A percentile compares a stretch with the other conserved stretches of the same genome.
These are phyloP conservation scores for Linnemannia hyalina DNA, from an alignment of 192 early-diverging fungal genomes.

Conservation along the genomic window DNA sequence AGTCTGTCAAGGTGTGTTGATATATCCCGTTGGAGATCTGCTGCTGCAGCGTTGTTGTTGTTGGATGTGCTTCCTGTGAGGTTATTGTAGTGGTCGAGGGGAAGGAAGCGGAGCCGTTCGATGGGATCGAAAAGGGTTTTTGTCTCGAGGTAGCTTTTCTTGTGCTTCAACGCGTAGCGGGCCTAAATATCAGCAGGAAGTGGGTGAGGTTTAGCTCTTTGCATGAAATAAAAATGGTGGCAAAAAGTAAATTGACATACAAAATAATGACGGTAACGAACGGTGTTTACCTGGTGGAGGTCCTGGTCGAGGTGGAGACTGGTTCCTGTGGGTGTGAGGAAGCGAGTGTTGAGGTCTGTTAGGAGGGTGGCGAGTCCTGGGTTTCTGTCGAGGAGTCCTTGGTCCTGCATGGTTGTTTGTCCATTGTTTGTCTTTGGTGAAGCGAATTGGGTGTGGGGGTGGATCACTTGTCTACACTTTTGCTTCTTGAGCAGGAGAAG, in stretches of 20 bases:
- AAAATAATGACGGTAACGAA: not conserved
- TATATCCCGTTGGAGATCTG: slow-evolving; percentile 32
- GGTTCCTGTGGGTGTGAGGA: slow-evolving; percentile 33
- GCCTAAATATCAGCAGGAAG: slow-evolving; percentile 18
- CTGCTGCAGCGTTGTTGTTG: not conserved
- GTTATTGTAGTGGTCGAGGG: slow-evolving; percentile 25
- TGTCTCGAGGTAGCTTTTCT: slow-evolving; percentile 32
- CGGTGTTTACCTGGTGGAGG: slow-evolving; percentile 12
- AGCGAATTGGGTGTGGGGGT: not conserved
- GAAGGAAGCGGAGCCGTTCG: slow-evolving; percentile 37
- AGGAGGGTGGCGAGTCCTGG: slow-evolving; percentile 28
- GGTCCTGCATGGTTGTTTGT: slow-evolving; percentile 19
- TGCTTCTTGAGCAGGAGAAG: too few species aligned
- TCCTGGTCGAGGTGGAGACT: slow-evolving; percentile 27
- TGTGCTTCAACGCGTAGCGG: slow-evolving; percentile 27
- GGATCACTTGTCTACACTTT: not conserved
- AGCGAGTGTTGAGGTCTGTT: slow-evolving; percentile 20
- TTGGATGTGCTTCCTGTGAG: too few species aligned
- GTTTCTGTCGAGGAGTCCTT: slow-evolving; percentile 5
- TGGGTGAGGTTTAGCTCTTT: not conserved
- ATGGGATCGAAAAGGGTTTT: slow-evolving; percentile 35
- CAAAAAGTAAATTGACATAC: too few species aligned
- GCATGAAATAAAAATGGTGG: not conserved
- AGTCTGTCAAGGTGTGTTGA: slow-evolving; percentile 34
- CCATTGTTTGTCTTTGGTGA: slow-evolving; percentile 6